phyloP scores from a whole-genome alignment of 257 asterid genomes.

The Nyctanthes arbortristis region DNA sequence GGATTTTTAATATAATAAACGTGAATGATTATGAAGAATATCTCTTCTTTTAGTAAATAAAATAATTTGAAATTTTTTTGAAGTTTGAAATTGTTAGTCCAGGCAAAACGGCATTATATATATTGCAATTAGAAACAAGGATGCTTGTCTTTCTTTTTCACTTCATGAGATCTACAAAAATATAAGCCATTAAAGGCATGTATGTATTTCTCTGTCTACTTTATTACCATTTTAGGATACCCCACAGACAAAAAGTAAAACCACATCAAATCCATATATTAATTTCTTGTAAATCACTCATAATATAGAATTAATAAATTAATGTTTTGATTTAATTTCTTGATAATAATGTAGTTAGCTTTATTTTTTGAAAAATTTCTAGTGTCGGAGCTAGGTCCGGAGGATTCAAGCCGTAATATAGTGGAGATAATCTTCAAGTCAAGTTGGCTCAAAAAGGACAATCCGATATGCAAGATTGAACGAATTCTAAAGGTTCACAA shows the following conservation, averaged over 20 bases:
- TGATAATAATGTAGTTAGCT: neutral
- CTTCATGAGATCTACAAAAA: neutral
- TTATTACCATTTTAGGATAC: neutral
- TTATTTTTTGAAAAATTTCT: slow-evolving; percentile 2
- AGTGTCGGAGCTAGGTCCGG: slow-evolving; percentile 86
- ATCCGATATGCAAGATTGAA: slow-evolving; percentile 80
- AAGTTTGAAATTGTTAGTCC: neutral
- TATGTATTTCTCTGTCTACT: neutral
- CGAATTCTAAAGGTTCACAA: slow-evolving; percentile 90
- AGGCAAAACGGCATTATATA: neutral
- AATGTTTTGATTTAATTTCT: too few relatives aligned
- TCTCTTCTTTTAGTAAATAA: neutral
- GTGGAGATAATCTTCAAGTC: slow-evolving; percentile 97
- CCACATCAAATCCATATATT: neutral
- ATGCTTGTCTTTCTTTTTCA: slow-evolving; percentile 12
- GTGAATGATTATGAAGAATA: neutral
- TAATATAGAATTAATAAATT: neutral
- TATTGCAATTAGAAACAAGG: neutral
- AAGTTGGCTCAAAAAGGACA: slow-evolving; percentile 90
- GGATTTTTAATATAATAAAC: too few relatives aligned
- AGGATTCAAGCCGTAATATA: slow-evolving; percentile 92
- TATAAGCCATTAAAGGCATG: neutral
- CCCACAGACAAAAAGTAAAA: neutral
- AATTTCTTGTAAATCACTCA: neutral
- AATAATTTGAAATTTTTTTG: neutral